A percentile compares a stretch with the other conserved stretches of the same genome.
phyloP scores from a whole-genome alignment of 2,329 filamentous ascomycete species.

The Rhynchosporium agropyri region DNA sequence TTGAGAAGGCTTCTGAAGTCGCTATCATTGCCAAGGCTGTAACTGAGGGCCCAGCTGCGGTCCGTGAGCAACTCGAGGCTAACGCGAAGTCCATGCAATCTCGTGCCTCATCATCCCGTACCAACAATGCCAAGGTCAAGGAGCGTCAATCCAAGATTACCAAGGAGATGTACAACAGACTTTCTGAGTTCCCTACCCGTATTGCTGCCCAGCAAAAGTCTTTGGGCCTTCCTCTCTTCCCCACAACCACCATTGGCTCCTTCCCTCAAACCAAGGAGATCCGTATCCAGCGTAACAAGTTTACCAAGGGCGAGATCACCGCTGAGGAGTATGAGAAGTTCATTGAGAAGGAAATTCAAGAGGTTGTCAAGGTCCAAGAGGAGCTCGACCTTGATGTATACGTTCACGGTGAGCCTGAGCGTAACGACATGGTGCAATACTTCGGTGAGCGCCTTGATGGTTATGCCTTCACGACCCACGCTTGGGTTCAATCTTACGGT shows the following conservation, averaged over 20 bases:
- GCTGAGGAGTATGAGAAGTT: slow-evolving; percentile 94
- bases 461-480: slow-evolving; percentile 98
- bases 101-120: slow-evolving; percentile 88
- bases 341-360: slow-evolving; percentile 98
- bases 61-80: slow-evolving; percentile 87
- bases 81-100: slow-evolving; percentile 94
- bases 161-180: slow-evolving; percentile 84
- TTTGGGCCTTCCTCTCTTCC: slow-evolving; percentile 94
- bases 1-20: slow-evolving; percentile 90
- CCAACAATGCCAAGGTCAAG: slow-evolving; percentile 98
- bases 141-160: slow-evolving; percentile 90
- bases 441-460: slow-evolving; percentile 97
- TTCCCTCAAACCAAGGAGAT: slow-evolving; percentile 99
- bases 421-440: slow-evolving; percentile 99
- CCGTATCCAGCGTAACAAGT: slow-evolving; percentile 93
- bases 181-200: slow-evolving; percentile 83
- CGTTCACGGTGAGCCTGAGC: slow-evolving; percentile 98
- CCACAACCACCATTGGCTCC: slow-evolving; percentile 97
- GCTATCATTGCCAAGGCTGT: slow-evolving; percentile 95
- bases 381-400: slow-evolving; percentile 96
- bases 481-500: slow-evolving; percentile 98
- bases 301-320: slow-evolving; percentile 98
- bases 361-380: slow-evolving; percentile 95
- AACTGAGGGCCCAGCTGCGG: slow-evolving; percentile 84
- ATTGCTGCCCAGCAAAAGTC: slow-evolving; percentile 88